Conservation (phyloP, 192 early-diverging fungal species). For the Piromyces finnis region DNA sequence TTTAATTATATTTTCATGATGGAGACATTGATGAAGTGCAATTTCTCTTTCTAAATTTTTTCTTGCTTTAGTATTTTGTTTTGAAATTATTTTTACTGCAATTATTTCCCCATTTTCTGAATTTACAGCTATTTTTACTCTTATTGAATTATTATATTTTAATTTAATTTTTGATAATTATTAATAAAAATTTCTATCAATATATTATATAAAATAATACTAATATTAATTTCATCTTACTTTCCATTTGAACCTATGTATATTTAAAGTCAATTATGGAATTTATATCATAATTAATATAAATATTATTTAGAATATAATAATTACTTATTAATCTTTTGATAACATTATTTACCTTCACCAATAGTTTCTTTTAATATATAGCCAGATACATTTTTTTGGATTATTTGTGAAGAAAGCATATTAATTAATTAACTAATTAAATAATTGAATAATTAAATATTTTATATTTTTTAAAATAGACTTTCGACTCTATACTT, state of each 20-base stretch:
- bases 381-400: background rate
- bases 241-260: background rate
- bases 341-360: background rate
- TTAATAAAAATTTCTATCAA: background rate
- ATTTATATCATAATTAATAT: background rate
- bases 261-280: too few species aligned
- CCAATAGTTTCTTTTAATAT: background rate
- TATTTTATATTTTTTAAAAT: too few species aligned
- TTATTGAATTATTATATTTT: background rate
- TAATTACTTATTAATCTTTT: too few species aligned
- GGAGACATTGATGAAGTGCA: slow-evolving; percentile 16
- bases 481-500: too few species aligned
- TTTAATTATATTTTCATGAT: slow-evolving; percentile 36
- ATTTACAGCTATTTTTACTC: slow-evolving; percentile 34
- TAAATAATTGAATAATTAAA: background rate
- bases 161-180: background rate
- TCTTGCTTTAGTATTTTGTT: slow-evolving; percentile 10
- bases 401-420: background rate
- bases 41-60: background rate
- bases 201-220: background rate
- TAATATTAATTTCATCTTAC: background rate
- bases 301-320: too few species aligned
- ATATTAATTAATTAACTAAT: background rate
- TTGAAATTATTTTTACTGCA: slow-evolving; percentile 42
- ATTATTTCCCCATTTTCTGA: slow-evolving; percentile 13